A percentile compares a stretch with the other conserved stretches of the same genome.
Conservation (phyloP, 768 basidiomycete species). For the Macrolepiota fuliginosa region DNA sequence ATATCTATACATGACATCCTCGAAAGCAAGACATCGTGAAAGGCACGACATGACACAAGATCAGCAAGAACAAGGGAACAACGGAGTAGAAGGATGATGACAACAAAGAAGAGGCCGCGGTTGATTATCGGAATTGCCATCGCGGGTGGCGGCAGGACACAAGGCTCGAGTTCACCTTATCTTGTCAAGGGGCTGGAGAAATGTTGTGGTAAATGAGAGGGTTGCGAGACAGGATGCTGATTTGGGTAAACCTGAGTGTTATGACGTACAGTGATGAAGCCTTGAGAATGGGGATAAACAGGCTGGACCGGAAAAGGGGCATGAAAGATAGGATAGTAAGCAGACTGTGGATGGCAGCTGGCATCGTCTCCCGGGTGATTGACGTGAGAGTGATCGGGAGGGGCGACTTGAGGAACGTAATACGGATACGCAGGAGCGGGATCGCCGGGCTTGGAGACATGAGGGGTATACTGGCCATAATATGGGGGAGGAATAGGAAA, state of each 20-base stretch:
- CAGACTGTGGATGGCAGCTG: not conserved
- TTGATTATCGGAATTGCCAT: conserved; percentile 3
- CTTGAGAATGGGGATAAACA: conserved; percentile 22
- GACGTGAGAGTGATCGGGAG: conserved; percentile 32
- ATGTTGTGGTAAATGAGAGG: conserved; percentile 20
- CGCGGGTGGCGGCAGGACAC: not conserved
- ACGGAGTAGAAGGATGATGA: not conserved
- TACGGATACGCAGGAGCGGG: conserved; percentile 50
- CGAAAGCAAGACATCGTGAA: not conserved
- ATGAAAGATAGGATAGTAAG: conserved; percentile 10
- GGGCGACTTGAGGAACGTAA: conserved; percentile 38
- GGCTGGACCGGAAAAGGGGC: conserved; percentile 7
- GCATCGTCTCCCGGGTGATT: not conserved
- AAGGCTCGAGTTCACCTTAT: conserved; percentile 11
- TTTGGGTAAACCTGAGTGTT: conserved; percentile 25
- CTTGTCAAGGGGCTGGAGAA: conserved; percentile 17
- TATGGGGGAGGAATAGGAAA: conserved; percentile 53
- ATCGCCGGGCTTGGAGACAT: conserved; percentile 50
- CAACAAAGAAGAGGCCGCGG: conserved; percentile 6
- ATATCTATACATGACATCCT: not conserved
- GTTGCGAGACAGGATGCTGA: conserved; percentile 22
- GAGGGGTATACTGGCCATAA: conserved; percentile 54
- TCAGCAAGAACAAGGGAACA: not conserved
- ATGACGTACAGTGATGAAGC: conserved; percentile 26
- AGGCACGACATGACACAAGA: not conserved